Base-by-base conservation (phyloP, 2,329 filamentous ascomycete species). In the Ophiostoma sp. region DNA sequence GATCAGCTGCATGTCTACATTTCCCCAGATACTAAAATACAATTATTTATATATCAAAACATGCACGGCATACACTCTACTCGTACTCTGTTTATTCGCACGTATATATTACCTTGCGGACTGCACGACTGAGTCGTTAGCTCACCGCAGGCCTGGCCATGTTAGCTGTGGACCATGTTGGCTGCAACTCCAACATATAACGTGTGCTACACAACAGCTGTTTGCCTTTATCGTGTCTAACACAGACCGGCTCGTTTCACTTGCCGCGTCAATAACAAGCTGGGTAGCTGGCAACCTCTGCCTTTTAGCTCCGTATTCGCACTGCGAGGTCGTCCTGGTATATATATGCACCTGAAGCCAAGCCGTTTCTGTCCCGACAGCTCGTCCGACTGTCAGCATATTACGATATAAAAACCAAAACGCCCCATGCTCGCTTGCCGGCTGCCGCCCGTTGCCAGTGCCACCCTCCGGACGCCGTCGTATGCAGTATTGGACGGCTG, bases 171-270 rank as follows among this genome's bases (percentile, higher is more conserved):
- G 17, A 33, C 28, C 55, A 33, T 19, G 55, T 9, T 19, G 17
- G 17, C 33, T 64, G 33, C 59, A 64, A 25, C 59, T 64, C 33
- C 25, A 42, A 64, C 4, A 8, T 42, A 64, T 25, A 25, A n/a
- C n/a, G n/a, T 64, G n/a, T 39, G 59, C 31, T 63, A 63, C 59
- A 63, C 59, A n/a, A 39, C 31, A 63, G 31, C 31, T 63, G 33
- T 8, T 22, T 39, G 59, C 9, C 59, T 63, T 22, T 15, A 22
- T 39, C 19, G 11, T 22, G 17, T 63, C 33, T 22, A 22, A 19
- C 52, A 39, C 2, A 39, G 33, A 12, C 33, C 2, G 33, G 59
- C 28, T 36, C 12, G 28, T 11, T 39, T 39, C 31, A 22, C 39
- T 39, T 63, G 59, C 59, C 59, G 31, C n/a, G 59, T 19, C 33